Base-by-base conservation (phyloP, 2,329 filamentous ascomycete species). In the Westerdykella ornata region DNA sequence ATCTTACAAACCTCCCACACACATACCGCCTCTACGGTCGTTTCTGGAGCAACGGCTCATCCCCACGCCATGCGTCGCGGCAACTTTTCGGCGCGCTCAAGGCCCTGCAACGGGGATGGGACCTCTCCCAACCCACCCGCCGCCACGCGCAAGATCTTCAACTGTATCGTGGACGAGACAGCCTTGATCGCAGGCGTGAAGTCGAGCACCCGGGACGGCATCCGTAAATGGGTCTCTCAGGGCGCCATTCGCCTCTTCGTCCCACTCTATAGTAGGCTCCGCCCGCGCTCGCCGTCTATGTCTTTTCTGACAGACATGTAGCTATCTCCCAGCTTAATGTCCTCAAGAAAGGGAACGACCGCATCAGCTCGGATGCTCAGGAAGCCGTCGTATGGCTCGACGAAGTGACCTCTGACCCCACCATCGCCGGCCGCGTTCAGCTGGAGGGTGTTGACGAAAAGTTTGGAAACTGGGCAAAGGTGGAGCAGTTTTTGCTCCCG, bases 91-190 rank as follows among this genome's bases (percentile, higher is more conserved):
- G 48, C 53, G 26, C 59, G 53, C 47, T 54, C 37, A 53, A 54
- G 45, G 52, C 55, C 46, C 55, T 29, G 51, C 44, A 50, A 54
- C 42, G 39, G 53, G 51, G 56, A 55, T 44, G 41, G 53, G 17
- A 7, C 7, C n/a, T 33, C 30, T 33, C 31, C 38, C 41, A 34
- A 36, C 7, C 31, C 43, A 6, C 32, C 41, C 7, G 12, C 41
- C 31, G 9, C 38, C 41, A 49, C 49, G 48, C 67, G 70, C 50
- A 74, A 73, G 62, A 54, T 73, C 43, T 74, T 75, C 67, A 74
- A 74, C 62, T 74, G 72, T 57, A 74, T 74, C 48, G 70, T 73
- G 49, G 72, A 75, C 53, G 72, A 74, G 49, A 71, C 68, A 15
- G 72, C 72, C 22, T 54, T 75, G 48, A 65, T 74, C 42, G 70